Conservation (phyloP, 2,329 filamentous ascomycete species). For the Septoria petroselini region DNA sequence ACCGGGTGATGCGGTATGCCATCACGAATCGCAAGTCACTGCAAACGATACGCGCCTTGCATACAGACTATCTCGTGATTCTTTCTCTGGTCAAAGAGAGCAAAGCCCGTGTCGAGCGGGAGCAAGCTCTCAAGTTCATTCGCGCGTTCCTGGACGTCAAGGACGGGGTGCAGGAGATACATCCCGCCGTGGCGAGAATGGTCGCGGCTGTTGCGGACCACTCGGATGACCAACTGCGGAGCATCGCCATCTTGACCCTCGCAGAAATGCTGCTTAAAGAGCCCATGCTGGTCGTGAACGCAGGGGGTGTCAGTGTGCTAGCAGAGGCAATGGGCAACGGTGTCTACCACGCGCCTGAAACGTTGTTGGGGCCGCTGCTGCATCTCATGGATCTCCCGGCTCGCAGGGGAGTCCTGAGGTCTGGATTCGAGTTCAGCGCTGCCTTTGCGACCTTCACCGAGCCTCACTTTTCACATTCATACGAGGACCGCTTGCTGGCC, state of each 20-base stretch:
- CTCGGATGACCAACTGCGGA: conserved; percentile 76
- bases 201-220: conserved; percentile 89
- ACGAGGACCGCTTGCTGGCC: conserved; percentile 69
- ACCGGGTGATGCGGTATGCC: conserved; percentile 87
- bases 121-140: conserved; percentile 95
- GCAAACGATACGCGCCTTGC: conserved; percentile 78
- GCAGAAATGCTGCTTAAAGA: conserved; percentile 88
- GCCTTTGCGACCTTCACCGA: conserved; percentile 90
- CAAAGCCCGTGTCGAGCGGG: conserved; percentile 93
- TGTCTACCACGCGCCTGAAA: conserved; percentile 87
- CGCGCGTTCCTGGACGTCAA: conserved; percentile 94
- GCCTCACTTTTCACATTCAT: conserved; percentile 55
- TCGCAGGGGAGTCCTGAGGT: conserved; percentile 75
- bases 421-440: conserved; percentile 84
- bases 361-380: conserved; percentile 79
- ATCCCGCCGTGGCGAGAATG: conserved; percentile 79
- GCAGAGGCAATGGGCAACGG: conserved; percentile 90
- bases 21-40: conserved; percentile 89
- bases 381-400: conserved; percentile 84
- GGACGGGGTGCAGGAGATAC: conserved; percentile 82
- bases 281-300: conserved; percentile 73
- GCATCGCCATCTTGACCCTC: conserved; percentile 88
- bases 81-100: conserved; percentile 91
- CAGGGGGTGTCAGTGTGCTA: conserved; percentile 80
- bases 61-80: conserved; percentile 90